phyloP scores from a whole-genome alignment of 768 basidiomycete genomes.

The Lactarius tabidus region DNA sequence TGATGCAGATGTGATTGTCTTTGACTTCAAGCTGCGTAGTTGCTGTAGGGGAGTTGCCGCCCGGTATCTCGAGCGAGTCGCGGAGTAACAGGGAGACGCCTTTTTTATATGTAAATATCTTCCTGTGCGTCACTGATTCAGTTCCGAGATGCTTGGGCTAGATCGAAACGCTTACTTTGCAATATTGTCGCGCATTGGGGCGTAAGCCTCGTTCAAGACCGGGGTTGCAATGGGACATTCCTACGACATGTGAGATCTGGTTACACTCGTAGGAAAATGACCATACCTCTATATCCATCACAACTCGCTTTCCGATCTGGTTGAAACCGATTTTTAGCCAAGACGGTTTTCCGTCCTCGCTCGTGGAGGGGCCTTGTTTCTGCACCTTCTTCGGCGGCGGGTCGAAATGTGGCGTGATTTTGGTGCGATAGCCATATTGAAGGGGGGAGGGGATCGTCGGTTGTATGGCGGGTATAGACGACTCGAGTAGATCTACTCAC shows the following conservation, averaged over 20 bases:
- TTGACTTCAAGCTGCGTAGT: slow-evolving; percentile 29
- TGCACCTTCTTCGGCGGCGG: slow-evolving; percentile 49
- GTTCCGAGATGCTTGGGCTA: background rate
- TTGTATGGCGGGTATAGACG: slow-evolving; percentile 58
- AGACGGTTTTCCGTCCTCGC: slow-evolving; percentile 41
- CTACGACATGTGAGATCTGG: slow-evolving; percentile 35
- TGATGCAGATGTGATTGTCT: slow-evolving; percentile 72
- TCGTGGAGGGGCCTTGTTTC: slow-evolving; percentile 27
- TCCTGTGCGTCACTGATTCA: slow-evolving; percentile 41
- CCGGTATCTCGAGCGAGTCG: slow-evolving; percentile 58
- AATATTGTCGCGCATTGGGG: slow-evolving; percentile 58
- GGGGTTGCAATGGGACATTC: slow-evolving; percentile 91
- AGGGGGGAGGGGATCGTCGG: slow-evolving; percentile 83
- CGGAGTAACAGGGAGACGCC: slow-evolving; percentile 90
- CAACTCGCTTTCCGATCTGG: slow-evolving; percentile 60
- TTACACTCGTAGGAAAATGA: background rate
- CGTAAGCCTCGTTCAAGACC: slow-evolving; percentile 66
- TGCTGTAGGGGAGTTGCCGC: slow-evolving; percentile 28
- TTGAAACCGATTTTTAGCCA: slow-evolving; percentile 93
- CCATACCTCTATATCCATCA: slow-evolving; percentile 87
- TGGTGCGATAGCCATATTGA: slow-evolving; percentile 91
- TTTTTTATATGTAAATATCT: slow-evolving; percentile 73
- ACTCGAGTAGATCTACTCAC: slow-evolving; percentile 47
- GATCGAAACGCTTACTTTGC: slow-evolving; percentile 47
- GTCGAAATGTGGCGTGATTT: slow-evolving; percentile 96